phyloP scores from a whole-genome alignment of 306 rosid genomes.

The Cucumis hystrix region DNA sequence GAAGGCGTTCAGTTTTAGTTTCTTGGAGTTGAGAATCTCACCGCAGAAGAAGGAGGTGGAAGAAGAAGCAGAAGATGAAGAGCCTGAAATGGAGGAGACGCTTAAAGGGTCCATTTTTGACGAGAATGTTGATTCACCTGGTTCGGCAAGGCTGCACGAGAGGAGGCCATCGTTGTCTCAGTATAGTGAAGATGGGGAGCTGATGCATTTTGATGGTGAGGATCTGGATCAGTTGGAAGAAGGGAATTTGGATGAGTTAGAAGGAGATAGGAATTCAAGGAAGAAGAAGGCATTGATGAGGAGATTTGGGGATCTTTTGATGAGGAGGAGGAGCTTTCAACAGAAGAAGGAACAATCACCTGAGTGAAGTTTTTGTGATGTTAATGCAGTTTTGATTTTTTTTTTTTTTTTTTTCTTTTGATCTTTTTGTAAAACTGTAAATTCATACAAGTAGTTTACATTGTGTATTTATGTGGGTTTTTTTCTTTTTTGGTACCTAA shows the following conservation, averaged over 20 bases:
- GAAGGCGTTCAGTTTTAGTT: conserved; percentile 28
- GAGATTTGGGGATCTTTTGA: conserved; percentile 67
- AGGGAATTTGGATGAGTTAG: conserved; percentile 25
- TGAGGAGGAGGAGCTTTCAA: conserved; percentile 34
- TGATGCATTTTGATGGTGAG: conserved; percentile 18
- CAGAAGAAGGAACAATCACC: conserved; percentile 22
- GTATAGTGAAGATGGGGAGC: conserved; percentile 20
- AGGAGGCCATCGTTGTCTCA: conserved; percentile 6
- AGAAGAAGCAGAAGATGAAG: conserved; percentile 14
- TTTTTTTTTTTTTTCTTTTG: background rate
- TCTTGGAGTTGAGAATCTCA: conserved; percentile 17
- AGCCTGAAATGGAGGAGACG: conserved; percentile 28
- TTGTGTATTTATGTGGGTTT: background rate
- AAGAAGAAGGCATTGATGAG: conserved; percentile 62
- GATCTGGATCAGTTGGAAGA: conserved; percentile 30
- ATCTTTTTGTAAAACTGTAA: background rate
- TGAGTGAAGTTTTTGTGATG: conserved; percentile 13
- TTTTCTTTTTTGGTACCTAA: background rate
- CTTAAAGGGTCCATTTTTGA: conserved; percentile 52
- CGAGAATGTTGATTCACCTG: conserved; percentile 18
- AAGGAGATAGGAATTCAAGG: conserved; percentile 38
- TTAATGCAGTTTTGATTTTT: background rate
- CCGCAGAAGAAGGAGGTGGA: conserved; percentile 19
- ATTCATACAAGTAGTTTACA: background rate
- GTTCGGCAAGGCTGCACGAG: conserved; percentile 18